Base-by-base conservation (phyloP, 2,329 filamentous ascomycete species). In the Rhynchosporium agropyri region DNA sequence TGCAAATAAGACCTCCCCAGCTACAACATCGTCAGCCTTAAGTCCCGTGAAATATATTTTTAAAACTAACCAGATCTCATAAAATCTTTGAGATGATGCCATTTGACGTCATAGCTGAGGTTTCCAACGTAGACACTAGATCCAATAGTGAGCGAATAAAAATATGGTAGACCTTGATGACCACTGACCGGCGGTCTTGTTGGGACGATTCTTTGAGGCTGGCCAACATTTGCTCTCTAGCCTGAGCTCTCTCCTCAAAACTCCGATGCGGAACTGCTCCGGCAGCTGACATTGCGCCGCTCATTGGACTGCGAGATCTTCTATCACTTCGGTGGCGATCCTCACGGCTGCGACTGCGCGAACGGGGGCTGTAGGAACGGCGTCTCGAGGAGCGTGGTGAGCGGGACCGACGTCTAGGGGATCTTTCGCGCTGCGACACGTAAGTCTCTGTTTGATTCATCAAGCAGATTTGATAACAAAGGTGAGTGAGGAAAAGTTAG, bases 81-180 rank as follows among this genome's bases (percentile, higher is more conserved):
- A 77, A 98, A 98, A 82, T 99, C 95, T 83, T 99, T 99, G 68
- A 99, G 87, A 76, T 98, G 95, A 83, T 98, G 94, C 95, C 95
- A 99, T 83, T 99, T 99, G 78, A 99, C 95, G 83, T 99, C 95
- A 83, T 99, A 99, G 56, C 93, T 95, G 72, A 99, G 85, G 77
- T 99, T 99, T 79, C 95, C 95, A 77, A 99, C 95, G 78, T 99
- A 99, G 86, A 99, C 95, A 71, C 67, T 68, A 56, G 9, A 59
- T 49, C 15, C n/a, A 42, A 53, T 10, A 20, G 57, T 64, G 48
- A 66, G 60, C 53, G 26, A 46, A 36, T 15, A 2, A 12, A 26
- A 12, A 4, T 26, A 5, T 26, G 7, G 28, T 36, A 10, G 20
- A 26, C 31, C n/a, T 2, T n/a, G 6, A 53, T 49, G 15, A 38